These are phyloP conservation scores for Candolleomyces efflorescens DNA, from an alignment of 768 basidiomycete genomes.

Conservation along the genomic window DNA sequence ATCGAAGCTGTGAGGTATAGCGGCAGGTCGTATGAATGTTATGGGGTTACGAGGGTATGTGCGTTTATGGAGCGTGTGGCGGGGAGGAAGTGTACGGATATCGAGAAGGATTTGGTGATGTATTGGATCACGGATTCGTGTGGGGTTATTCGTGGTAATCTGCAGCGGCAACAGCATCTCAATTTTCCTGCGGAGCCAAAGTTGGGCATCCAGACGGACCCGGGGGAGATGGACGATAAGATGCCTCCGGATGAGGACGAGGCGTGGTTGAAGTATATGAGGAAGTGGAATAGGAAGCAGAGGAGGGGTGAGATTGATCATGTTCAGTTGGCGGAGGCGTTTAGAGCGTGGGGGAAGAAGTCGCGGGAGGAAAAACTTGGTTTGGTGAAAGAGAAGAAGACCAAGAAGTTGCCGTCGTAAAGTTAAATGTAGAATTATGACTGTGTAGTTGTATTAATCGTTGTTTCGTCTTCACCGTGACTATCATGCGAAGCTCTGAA, in stretches of 20 bases:
- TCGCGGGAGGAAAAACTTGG: background rate
- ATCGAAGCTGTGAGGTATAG: constrained; percentile 13
- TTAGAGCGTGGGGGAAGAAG: constrained; percentile 8
- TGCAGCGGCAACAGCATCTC: constrained; percentile 7
- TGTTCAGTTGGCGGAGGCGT: constrained; percentile 17
- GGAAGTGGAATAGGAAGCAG: constrained; percentile 22
- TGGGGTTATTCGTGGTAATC: constrained; percentile 9
- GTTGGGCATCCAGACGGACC: constrained; percentile 20
- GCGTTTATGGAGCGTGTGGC: constrained; percentile 28
- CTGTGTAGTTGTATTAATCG: no score
- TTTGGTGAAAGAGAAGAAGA: no score
- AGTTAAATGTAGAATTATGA: no score
- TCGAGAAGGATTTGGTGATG: constrained; percentile 19
- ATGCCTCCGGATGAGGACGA: constrained; percentile 12
- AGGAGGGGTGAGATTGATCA: constrained; percentile 20
- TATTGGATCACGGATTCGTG: constrained; percentile 9
- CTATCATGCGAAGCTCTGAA: no score
- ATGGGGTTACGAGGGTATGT: constrained; percentile 13
- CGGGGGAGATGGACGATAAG: constrained; percentile 17
- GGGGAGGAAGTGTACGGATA: constrained; percentile 13
- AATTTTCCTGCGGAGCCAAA: constrained; percentile 20
- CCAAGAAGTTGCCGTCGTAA: no score
- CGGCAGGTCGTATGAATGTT: constrained; percentile 4
- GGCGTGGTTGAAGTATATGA: constrained; percentile 21
- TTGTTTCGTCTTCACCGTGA: no score